These are phyloP conservation scores for Atkinsonella hypoxylon DNA, from an alignment of 2,329 filamentous ascomycete species.

Conservation along the genomic window DNA sequence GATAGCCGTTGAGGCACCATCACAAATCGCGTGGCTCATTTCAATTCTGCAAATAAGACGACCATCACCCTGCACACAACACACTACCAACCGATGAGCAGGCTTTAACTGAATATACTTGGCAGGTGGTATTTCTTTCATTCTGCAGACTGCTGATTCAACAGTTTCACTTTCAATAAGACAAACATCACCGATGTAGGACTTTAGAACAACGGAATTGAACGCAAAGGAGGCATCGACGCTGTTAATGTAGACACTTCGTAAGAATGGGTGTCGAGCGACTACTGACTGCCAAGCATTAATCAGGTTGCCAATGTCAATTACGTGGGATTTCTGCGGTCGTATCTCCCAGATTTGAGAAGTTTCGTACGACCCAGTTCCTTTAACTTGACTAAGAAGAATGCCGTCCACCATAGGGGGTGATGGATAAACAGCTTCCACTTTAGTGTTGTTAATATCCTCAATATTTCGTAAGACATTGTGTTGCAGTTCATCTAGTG, in stretches of 20 bases:
- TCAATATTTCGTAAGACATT: constrained; percentile 4
- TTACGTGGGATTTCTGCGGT: not conserved
- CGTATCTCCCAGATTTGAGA: constrained; percentile 2
- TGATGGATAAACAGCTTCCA: constrained; percentile 22
- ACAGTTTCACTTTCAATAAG: not conserved
- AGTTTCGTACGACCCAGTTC: constrained; percentile 4
- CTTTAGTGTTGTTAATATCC: constrained; percentile 5
- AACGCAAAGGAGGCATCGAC: constrained; percentile 5
- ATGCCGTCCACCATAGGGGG: constrained; percentile 22
- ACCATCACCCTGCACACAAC: not conserved
- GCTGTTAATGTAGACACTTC: constrained; percentile 7
- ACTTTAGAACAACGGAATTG: constrained; percentile 2
- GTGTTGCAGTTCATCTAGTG: constrained; percentile 9
- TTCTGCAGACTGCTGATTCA: not conserved
- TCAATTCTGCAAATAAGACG: constrained; percentile 6
- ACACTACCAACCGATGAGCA: constrained; percentile 1
- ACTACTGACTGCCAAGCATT: constrained; percentile 8
- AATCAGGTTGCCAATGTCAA: constrained; percentile 4
- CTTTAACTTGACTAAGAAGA: constrained; percentile 15
- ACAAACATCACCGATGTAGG: not conserved
- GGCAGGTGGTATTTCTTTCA: not conserved
- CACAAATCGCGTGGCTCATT: constrained; percentile 8
- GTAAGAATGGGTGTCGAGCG: constrained; percentile 6
- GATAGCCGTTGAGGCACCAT: constrained; percentile 6
- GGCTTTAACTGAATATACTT: not conserved